Percentiles rank a stretch among this genome's conserved stretches.
phyloP scores from a whole-genome alignment of 176 grass and related monocot genomes.

The Themeda triandra region DNA sequence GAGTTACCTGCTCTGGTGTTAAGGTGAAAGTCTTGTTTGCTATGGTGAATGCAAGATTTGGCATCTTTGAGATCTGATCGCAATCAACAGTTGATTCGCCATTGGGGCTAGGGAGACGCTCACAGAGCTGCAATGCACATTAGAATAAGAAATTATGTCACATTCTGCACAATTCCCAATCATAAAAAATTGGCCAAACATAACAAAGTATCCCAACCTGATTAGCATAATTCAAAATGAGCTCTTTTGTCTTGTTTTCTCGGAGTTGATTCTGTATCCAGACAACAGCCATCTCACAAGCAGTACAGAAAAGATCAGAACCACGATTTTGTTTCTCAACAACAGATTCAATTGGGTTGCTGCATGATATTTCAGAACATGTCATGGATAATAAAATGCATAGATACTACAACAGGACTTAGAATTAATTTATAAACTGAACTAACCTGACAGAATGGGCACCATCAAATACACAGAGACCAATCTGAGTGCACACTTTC shows the following conservation, averaged over 20 bases:
- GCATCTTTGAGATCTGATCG: constrained; percentile 70
- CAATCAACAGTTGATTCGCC: constrained; percentile 76
- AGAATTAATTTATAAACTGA: constrained; percentile 1
- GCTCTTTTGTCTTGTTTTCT: constrained; percentile 65
- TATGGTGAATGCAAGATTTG: constrained; percentile 81
- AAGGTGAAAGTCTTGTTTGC: constrained; percentile 62
- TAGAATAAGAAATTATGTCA: not conserved
- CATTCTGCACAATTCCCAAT: not conserved
- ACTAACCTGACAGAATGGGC: constrained; percentile 63
- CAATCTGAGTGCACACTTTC: constrained; percentile 65
- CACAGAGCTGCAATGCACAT: constrained; percentile 54
- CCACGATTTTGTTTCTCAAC: constrained; percentile 46
- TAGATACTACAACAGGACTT: not conserved
- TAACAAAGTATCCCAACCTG: constrained; percentile 36
- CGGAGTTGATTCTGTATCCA: constrained; percentile 94
- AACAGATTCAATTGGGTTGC: constrained; percentile 68
- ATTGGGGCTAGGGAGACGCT: constrained; percentile 70
- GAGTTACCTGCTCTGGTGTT: constrained; percentile 74
- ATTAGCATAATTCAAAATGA: constrained; percentile 69
- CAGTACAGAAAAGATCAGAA: constrained; percentile 71
- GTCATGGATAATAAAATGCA: not conserved
- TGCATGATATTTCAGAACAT: constrained; percentile 36
- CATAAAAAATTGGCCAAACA: not conserved
- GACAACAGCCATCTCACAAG: constrained; percentile 89
- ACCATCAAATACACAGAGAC: constrained; percentile 77